These are phyloP conservation scores for Coemansia pectinata DNA, from an alignment of 192 early-diverging fungal genomes.

Conservation along the genomic window DNA sequence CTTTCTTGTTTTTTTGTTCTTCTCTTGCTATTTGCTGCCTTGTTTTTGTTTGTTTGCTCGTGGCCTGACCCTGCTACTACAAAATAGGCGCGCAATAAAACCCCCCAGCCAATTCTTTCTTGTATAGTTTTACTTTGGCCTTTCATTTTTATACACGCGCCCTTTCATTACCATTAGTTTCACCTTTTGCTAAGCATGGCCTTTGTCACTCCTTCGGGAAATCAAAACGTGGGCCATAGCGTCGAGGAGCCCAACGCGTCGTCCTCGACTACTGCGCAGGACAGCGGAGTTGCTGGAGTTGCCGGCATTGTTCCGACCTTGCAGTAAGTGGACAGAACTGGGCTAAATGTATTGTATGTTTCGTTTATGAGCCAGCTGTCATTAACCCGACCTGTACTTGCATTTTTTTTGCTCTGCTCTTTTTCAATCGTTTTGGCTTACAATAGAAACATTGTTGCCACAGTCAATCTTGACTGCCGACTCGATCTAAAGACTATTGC, in stretches of 20 bases:
- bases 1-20: slow-evolving; percentile 5
- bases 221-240: slow-evolving; percentile 15
- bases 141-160: neutral
- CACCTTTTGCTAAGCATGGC: slow-evolving; percentile 22
- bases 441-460: slow-evolving; percentile 94
- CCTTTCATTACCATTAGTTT: neutral
- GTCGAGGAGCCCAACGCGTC: slow-evolving; percentile 11
- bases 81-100: neutral
- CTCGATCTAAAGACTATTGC: slow-evolving; percentile 99
- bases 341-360: neutral
- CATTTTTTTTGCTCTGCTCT: neutral
- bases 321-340: slow-evolving; percentile 23
- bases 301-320: slow-evolving; percentile 54
- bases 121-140: slow-evolving; percentile 3
- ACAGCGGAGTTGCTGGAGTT: slow-evolving; percentile 24
- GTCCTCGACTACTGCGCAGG: slow-evolving; percentile 3
- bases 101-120: neutral
- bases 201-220: slow-evolving; percentile 40
- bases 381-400: neutral
- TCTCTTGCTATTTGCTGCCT: slow-evolving; percentile 8
- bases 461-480: slow-evolving; percentile 96
- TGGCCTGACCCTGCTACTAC: slow-evolving; percentile 1
- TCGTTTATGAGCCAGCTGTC: neutral
- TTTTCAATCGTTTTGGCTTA: neutral
- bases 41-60: neutral